These are phyloP conservation scores for Citrullus colocynthis DNA, from an alignment of 306 rosid genomes.

Conservation along the genomic window DNA sequence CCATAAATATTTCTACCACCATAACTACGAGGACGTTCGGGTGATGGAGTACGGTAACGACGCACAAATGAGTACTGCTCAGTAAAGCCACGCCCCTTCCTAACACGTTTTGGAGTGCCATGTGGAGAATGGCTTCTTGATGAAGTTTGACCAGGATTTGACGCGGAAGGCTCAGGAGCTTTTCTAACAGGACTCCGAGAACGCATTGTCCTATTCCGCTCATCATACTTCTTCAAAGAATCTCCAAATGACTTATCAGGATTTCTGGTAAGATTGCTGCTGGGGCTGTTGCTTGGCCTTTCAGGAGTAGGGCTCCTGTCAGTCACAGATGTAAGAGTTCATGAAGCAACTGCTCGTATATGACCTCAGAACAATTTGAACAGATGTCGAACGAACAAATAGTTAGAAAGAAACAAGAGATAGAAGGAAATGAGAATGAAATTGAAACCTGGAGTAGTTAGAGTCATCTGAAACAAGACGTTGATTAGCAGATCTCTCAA, in stretches of 20 bases:
- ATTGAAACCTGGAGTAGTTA: constrained; percentile 51
- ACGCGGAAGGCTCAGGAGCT: constrained; percentile 30
- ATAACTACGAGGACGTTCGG: constrained; percentile 37
- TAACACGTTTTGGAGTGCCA: constrained; percentile 68
- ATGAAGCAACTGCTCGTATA: constrained; percentile 4
- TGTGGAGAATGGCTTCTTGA: constrained; percentile 76
- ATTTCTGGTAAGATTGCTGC: constrained; percentile 21
- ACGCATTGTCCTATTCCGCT: constrained; percentile 25
- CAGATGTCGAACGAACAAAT: background rate
- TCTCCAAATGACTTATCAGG: constrained; percentile 27
- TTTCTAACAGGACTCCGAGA: constrained; percentile 26
- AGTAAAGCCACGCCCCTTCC: constrained; percentile 98
- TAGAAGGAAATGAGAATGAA: background rate
- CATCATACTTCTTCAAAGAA: constrained; percentile 26
- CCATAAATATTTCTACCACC: constrained; percentile 46
- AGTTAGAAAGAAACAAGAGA: background rate
- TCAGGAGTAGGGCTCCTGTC: constrained; percentile 43
- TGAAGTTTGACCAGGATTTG: constrained; percentile 30
- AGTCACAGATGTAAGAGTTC: constrained; percentile 13
- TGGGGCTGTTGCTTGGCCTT: constrained; percentile 22
- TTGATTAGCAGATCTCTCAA: constrained; percentile 27
- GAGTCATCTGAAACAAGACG: constrained; percentile 42
- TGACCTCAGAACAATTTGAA: background rate
- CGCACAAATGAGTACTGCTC: constrained; percentile 83
- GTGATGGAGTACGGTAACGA: constrained; percentile 89